Percentiles rank a stretch among this genome's conserved stretches.
These are phyloP conservation scores for Closterium sp. DNA, from an alignment of 139 green algal genomes.

Conservation along the genomic window DNA sequence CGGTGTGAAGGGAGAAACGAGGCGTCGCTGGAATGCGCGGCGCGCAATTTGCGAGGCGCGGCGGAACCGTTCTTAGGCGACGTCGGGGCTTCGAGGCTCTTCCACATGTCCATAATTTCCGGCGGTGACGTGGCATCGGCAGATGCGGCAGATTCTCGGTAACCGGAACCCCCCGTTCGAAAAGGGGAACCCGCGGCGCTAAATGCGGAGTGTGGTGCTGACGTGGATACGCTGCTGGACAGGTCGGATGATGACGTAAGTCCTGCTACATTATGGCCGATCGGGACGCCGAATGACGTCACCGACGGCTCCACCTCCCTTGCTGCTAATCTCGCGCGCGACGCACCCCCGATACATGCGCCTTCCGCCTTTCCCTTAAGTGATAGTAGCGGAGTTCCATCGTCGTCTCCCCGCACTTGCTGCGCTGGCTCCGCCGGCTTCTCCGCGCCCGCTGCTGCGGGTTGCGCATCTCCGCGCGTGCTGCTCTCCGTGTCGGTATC, in stretches of 20 bases:
- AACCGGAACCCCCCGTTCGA: not conserved
- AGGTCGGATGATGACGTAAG: not conserved
- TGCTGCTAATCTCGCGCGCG: not conserved
- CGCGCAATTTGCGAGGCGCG: not conserved
- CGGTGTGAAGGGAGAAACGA: not conserved
- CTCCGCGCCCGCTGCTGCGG: not conserved
- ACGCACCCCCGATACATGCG: not conserved
- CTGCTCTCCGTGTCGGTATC: not conserved
- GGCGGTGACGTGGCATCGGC: not conserved
- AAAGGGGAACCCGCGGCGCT: not conserved
- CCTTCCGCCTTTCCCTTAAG: not conserved
- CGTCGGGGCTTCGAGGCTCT: not conserved
- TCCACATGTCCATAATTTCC: not conserved
- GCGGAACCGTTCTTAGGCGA: not conserved
- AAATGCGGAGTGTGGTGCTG: not conserved
- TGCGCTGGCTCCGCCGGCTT: not conserved
- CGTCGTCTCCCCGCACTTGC: not conserved
- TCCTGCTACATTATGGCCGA: not conserved
- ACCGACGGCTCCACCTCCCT: not conserved
- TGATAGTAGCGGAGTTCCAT: not conserved
- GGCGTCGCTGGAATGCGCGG: not conserved
- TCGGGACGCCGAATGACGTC: not conserved
- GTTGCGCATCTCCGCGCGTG: not conserved
- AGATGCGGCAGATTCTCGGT: not conserved
- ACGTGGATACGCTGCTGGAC: not conserved